Percentiles rank a stretch among this genome's conserved stretches.
Conservation (phyloP, 164 flowering plant species). For the Vitis rupestris region DNA sequence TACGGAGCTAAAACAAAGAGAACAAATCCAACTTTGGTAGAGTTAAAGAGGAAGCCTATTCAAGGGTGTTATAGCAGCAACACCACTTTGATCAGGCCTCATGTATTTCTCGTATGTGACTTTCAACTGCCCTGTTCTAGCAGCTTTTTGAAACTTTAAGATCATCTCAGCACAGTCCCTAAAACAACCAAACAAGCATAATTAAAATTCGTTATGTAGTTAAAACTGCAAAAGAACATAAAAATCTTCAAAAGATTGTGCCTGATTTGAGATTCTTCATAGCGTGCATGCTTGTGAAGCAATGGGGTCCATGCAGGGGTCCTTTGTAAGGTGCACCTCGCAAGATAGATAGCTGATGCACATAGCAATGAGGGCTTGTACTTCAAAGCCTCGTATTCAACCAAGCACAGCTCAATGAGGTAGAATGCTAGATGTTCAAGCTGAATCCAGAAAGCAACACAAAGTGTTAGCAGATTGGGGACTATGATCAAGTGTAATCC, state of each 20-base stretch:
- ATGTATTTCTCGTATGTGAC: constrained; percentile 72
- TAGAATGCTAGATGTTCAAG: constrained; percentile 75
- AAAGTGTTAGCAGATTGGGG: constrained; percentile 1
- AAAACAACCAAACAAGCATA: constrained; percentile 3
- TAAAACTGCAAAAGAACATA: neutral
- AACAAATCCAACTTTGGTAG: neutral
- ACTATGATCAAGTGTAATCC: too few relatives aligned
- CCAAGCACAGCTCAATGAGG: constrained; percentile 78
- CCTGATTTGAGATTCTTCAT: constrained; percentile 69
- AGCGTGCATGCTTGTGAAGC: constrained; percentile 60
- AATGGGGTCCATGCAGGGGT: constrained; percentile 77
- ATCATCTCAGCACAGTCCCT: constrained; percentile 78
- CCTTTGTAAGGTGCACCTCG: constrained; percentile 57
- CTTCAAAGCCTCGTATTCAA: constrained; percentile 68
- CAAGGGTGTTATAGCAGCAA: constrained; percentile 63
- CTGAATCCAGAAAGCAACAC: constrained; percentile 28
- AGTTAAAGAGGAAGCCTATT: constrained; percentile 42
- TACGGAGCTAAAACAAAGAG: too few relatives aligned
- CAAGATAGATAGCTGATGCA: constrained; percentile 86
- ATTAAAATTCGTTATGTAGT: neutral
- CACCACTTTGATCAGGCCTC: constrained; percentile 34
- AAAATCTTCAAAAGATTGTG: neutral
- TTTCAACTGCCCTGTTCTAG: constrained; percentile 39
- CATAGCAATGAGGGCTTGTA: constrained; percentile 79
- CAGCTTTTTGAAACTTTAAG: constrained; percentile 54